A percentile compares a stretch with the other conserved stretches of the same genome.
phyloP scores from a whole-genome alignment of 768 basidiomycete genomes.

The Mycena belliarum region DNA sequence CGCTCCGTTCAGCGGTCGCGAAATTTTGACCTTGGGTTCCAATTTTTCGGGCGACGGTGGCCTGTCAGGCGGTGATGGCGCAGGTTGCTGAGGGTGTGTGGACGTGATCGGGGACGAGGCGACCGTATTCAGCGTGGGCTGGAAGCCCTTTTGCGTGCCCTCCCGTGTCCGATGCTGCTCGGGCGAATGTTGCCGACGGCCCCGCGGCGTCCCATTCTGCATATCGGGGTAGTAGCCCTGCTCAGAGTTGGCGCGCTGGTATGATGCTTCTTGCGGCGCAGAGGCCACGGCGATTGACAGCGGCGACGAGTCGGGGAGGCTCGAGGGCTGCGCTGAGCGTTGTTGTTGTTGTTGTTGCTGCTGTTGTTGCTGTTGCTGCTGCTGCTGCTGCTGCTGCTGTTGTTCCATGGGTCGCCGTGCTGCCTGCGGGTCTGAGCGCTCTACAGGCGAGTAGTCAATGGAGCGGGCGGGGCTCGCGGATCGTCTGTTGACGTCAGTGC shows the following conservation, averaged over 20 bases:
- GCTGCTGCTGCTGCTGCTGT: constrained; percentile 25
- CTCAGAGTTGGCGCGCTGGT: constrained; percentile 74
- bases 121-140: constrained; percentile 55
- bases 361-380: constrained; percentile 34
- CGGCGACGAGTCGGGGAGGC: constrained; percentile 55
- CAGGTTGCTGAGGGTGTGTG: constrained; percentile 30
- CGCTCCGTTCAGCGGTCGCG: constrained; percentile 81
- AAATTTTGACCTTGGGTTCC: constrained; percentile 80
- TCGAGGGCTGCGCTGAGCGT: constrained; percentile 47
- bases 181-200: constrained; percentile 49
- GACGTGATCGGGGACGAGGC: constrained; percentile 46
- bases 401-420: constrained; percentile 45
- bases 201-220: constrained; percentile 36
- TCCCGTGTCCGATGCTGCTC: constrained; percentile 57
- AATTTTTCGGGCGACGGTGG: constrained; percentile 53
- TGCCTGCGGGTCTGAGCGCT: constrained; percentile 43
- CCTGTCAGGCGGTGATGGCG: constrained; percentile 43
- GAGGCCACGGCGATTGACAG: constrained; percentile 60
- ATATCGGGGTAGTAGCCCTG: constrained; percentile 79
- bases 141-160: constrained; percentile 62
- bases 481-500: constrained; percentile 13
- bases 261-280: constrained; percentile 32
- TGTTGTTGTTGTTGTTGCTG: constrained; percentile 29
- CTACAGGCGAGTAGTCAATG: constrained; percentile 48
- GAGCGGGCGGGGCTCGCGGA: constrained; percentile 55